phyloP scores from a whole-genome alignment of 2,329 filamentous ascomycete species.

The Microsporum ferrugineum region DNA sequence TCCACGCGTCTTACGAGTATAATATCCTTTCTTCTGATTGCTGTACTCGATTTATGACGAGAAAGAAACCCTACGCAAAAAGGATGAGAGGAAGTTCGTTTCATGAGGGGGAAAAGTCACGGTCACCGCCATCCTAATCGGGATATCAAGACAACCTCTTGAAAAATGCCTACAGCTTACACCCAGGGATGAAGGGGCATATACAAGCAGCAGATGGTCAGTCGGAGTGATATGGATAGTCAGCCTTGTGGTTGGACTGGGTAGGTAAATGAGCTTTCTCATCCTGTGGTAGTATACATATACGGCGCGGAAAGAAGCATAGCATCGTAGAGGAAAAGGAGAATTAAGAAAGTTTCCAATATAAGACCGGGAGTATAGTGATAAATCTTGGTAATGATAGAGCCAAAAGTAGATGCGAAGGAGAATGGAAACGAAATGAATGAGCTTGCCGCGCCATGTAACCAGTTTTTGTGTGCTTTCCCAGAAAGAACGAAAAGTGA shows the following conservation, averaged over 20 bases:
- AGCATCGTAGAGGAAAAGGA: not conserved
- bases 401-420: not conserved
- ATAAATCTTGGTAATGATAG: not conserved
- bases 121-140: not conserved
- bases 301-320: not conserved
- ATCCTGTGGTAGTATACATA: not conserved
- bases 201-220: not conserved
- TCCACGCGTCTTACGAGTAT: not conserved
- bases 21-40: not conserved
- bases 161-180: not conserved
- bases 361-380: not conserved
- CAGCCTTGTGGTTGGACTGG: not conserved
- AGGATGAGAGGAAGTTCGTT: not conserved
- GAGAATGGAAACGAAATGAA: not conserved
- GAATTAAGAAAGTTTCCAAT: not conserved
- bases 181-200: not conserved
- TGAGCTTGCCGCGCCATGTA: constrained; percentile 1
- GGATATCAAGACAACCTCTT: not conserved
- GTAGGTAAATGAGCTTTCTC: not conserved
- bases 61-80: not conserved
- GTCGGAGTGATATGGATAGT: not conserved
- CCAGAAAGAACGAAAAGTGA: not conserved
- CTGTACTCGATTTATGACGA: not conserved
- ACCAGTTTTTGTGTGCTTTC: not conserved
- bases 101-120: not conserved